Percentiles rank a stretch among this genome's conserved stretches.
phyloP scores from a whole-genome alignment of 1,284 basidiomycete genomes.

The Sphaerobolus stellatus region DNA sequence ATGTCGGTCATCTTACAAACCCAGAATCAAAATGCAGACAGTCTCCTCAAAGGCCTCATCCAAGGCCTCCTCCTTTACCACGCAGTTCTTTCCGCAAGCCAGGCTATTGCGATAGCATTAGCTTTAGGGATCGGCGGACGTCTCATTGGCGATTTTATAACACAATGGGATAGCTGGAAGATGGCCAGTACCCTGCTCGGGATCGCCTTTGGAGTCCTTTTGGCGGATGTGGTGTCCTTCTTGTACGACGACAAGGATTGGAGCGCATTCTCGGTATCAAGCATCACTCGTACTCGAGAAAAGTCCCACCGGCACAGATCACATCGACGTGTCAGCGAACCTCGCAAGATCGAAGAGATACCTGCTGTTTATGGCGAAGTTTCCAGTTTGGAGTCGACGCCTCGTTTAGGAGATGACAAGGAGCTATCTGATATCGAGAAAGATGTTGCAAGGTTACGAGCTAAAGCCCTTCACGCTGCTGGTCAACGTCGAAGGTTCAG shows the following conservation, averaged over 20 bases:
- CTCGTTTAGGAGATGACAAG: constrained; percentile 8
- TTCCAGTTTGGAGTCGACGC: constrained; percentile 11
- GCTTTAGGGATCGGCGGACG: constrained; percentile 58
- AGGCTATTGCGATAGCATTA: constrained; percentile 53
- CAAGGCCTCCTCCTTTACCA: constrained; percentile 74
- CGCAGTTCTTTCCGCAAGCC: constrained; percentile 49
- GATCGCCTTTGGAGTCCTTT: constrained; percentile 59
- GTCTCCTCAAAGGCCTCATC: constrained; percentile 66
- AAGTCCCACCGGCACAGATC: neutral
- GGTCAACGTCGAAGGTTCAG: constrained; percentile 76
- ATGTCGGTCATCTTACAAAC: constrained; percentile 5
- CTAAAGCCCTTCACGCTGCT: constrained; percentile 74
- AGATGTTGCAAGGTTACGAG: constrained; percentile 67
- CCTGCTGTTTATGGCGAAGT: constrained; percentile 7
- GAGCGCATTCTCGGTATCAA: constrained; percentile 22
- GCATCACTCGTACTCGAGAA: neutral
- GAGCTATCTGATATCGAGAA: constrained; percentile 47
- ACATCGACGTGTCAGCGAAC: constrained; percentile 6
- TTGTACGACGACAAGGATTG: constrained; percentile 48
- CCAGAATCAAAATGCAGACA: constrained; percentile 36
- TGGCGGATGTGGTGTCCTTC: constrained; percentile 64
- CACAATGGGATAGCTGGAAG: constrained; percentile 50
- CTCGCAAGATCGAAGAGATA: constrained; percentile 11
- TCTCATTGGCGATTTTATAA: constrained; percentile 57
- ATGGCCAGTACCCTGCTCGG: constrained; percentile 60